phyloP scores from a whole-genome alignment of 2,329 filamentous ascomycete genomes.

The Sclerotinia subarctica region DNA sequence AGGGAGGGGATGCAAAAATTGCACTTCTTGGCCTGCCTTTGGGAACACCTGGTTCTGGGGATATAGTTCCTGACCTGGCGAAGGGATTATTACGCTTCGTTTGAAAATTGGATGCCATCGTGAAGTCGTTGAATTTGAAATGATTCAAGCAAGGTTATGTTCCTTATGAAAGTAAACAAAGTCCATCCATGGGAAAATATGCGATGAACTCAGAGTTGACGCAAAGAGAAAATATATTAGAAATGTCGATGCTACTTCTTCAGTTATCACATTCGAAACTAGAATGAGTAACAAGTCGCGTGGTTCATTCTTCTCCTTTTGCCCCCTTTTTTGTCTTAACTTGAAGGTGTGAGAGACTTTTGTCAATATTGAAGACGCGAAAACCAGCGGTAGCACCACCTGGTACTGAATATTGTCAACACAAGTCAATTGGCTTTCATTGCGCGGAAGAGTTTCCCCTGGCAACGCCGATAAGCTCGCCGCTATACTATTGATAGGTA shows the following conservation, averaged over 20 bases:
- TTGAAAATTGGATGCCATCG: conserved; percentile 58
- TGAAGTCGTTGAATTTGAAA: conserved; percentile 32
- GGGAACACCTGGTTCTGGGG: conserved; percentile 53
- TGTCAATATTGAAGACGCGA: conserved; percentile 15
- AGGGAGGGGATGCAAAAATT: conserved; percentile 50
- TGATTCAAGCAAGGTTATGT: conserved; percentile 15
- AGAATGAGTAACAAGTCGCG: background rate
- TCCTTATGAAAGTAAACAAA: conserved; percentile 20
- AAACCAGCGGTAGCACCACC: background rate
- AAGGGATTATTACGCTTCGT: conserved; percentile 82
- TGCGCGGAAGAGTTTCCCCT: conserved; percentile 16
- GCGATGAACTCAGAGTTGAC: background rate
- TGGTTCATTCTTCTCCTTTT: background rate
- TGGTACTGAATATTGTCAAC: conserved; percentile 11
- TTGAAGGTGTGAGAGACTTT: background rate
- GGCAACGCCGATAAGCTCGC: conserved; percentile 7
- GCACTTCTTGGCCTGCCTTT: conserved; percentile 70
- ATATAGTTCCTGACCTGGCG: conserved; percentile 64
- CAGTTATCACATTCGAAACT: conserved; percentile 1
- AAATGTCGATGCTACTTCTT: background rate
- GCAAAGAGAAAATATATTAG: background rate
- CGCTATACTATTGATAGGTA: background rate
- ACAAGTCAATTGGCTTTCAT: conserved; percentile 12
- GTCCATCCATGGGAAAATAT: conserved; percentile 12
- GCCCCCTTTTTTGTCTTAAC: background rate